Evolutionary conservation across 108 stramenopile genomes (phyloP).

Genomic region (Cylindrotheca closterium): DNA sequence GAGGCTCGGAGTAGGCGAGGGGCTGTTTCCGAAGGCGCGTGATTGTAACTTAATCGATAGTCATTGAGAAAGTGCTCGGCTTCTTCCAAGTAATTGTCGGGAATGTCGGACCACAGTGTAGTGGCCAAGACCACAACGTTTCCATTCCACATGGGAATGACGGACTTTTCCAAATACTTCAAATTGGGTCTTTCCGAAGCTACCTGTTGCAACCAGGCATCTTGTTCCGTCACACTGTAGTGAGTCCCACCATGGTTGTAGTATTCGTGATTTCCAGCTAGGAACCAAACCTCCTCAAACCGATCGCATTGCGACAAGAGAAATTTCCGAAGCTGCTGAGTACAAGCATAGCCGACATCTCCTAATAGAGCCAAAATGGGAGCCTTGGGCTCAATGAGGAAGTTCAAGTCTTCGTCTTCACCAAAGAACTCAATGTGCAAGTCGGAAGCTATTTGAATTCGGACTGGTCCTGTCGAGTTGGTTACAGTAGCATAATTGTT

Average conservation of each 20-base stretch:
- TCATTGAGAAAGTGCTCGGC: not conserved
- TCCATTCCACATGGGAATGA: not conserved
- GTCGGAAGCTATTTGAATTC: constrained; percentile 12
- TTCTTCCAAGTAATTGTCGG: not conserved
- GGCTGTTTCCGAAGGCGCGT: constrained; percentile 2
- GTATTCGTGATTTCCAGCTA: constrained; percentile 19
- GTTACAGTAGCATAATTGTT: too few species aligned
- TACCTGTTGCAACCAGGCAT: not conserved
- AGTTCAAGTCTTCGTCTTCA: not conserved
- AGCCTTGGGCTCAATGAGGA: constrained; percentile 1
- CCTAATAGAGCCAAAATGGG: constrained; percentile 10
- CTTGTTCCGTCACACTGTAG: not conserved
- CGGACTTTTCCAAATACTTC: not conserved
- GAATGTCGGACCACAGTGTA: not conserved
- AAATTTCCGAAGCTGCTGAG: constrained; percentile 3
- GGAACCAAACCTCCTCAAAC: constrained; percentile 12
- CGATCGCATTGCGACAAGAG: constrained; percentile 11
- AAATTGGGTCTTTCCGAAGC: not conserved
- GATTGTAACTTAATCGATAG: constrained; percentile 10
- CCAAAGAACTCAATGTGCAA: constrained; percentile 15
- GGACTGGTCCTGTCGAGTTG: too few species aligned
- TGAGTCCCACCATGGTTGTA: constrained; percentile 2
- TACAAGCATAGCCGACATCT: constrained; percentile 11
- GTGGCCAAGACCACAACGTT: not conserved
- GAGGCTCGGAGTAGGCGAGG: not conserved